Base-by-base conservation (phyloP, 73 alveolate species). In the Symbiodinium pilosum region DNA sequence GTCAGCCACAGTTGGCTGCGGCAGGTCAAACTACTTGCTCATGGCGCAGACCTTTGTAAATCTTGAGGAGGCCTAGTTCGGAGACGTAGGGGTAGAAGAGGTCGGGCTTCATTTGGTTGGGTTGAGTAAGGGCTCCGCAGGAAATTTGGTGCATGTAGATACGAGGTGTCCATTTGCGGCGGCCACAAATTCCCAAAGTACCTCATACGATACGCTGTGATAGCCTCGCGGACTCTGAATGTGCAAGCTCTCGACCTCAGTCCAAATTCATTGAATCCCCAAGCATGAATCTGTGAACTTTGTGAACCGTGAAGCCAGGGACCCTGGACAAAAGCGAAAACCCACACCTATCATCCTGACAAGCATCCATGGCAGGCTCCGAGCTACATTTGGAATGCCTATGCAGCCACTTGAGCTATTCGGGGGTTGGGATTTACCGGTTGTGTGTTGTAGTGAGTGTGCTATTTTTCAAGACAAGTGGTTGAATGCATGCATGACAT, bases 11-110 rank as follows among this genome's bases (percentile, higher is more conserved):
- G 83, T 64, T 64, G 44, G 59, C 14, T 47, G 59, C 21, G 21
- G 20, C 81, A 91, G 97, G 97, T 91, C 97, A 21, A 91, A 91
- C 77, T 91, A 91, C 56, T 77, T 91, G 24, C 52, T 91, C 59
- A 91, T 91, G 97, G 97, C 97, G 11, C 83, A 91, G 54, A 91
- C 97, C 43, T 91, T 91, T 43, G 97, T 91, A 52, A 91, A 91
- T 52, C 88, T 91, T 71, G 97, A 91, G 81, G 81, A 69, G 97
- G 89, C 56, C n/a, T n/a, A n/a, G 41, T 68, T 26, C 83, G 39
- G 16, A 52, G 20, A 52, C 9, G 28, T 52, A 52, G 69, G 69
- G 69, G 69, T 52, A 52, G 69, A 20, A 9, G 9, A 12, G 9
- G 69, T 12, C 9, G 9, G 69, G 69, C 20, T 52, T 52, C 28